Evolutionary conservation across 208 protist species (phyloP).

Genomic region (Novymonas esmeraldas): DNA sequence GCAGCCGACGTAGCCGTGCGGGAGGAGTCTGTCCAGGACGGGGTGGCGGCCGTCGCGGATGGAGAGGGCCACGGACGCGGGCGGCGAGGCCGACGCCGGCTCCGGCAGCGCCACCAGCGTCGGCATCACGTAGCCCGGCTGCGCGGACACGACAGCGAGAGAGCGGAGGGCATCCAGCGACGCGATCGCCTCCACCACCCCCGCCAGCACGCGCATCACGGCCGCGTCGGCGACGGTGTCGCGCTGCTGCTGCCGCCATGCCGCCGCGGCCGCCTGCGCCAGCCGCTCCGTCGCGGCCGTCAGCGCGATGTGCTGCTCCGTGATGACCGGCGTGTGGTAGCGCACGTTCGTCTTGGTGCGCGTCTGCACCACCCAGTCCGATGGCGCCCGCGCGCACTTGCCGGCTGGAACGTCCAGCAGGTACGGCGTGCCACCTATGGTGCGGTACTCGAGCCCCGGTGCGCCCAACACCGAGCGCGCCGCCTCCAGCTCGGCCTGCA

Average conservation of each 20-base stretch:
- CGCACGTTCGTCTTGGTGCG: conserved; percentile 85
- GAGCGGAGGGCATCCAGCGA: conserved; percentile 67
- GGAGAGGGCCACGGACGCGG: conserved; percentile 19
- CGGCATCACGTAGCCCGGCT: conserved; percentile 72
- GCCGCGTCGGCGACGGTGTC: conserved; percentile 26
- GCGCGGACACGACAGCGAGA: conserved; percentile 53
- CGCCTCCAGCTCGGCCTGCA: conserved; percentile 67
- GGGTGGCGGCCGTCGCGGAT: conserved; percentile 75
- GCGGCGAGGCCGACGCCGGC: neutral
- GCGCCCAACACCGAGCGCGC: conserved; percentile 52
- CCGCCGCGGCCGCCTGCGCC: conserved; percentile 45
- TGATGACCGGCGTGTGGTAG: conserved; percentile 72
- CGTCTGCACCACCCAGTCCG: conserved; percentile 74
- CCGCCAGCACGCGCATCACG: conserved; percentile 39
- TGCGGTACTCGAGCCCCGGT: conserved; percentile 76
- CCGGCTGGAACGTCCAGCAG: conserved; percentile 71
- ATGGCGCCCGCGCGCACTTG: conserved; percentile 51
- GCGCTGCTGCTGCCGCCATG: conserved; percentile 60
- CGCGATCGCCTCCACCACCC: conserved; percentile 51
- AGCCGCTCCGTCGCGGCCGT: conserved; percentile 78
- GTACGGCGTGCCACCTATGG: conserved; percentile 79
- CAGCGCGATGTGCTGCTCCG: conserved; percentile 54
- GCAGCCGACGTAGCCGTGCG: conserved; percentile 71
- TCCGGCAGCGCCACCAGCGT: conserved; percentile 24
- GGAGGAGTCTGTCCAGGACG: conserved; percentile 61